These are phyloP conservation scores for Globisporangium acanthophoron DNA, from an alignment of 352 stramenopile genomes.

Conservation along the genomic window DNA sequence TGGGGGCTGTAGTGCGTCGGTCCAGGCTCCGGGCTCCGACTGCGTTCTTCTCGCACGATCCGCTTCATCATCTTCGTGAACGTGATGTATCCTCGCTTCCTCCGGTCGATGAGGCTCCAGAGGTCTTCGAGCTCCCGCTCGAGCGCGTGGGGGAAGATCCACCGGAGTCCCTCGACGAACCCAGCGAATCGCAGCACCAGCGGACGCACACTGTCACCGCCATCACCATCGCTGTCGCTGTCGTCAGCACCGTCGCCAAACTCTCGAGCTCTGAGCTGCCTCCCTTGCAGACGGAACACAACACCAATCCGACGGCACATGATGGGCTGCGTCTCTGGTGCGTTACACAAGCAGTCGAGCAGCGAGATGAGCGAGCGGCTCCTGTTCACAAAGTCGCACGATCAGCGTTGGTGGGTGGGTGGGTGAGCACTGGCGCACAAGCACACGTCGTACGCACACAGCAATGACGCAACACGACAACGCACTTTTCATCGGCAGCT, in stretches of 20 bases:
- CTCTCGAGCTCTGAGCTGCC: slow-evolving; percentile 9
- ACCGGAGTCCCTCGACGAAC: slow-evolving; percentile 36
- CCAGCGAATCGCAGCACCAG: slow-evolving; percentile 19
- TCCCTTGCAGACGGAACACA: slow-evolving; percentile 38
- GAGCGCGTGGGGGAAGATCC: slow-evolving; percentile 49
- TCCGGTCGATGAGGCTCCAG: slow-evolving; percentile 29
- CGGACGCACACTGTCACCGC: neutral
- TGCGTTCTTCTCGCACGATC: slow-evolving; percentile 22
- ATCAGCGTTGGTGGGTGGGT: neutral
- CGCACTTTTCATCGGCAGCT: slow-evolving; percentile 25
- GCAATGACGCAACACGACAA: neutral
- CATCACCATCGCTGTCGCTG: neutral
- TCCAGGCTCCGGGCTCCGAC: slow-evolving; percentile 50
- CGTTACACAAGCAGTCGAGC: slow-evolving; percentile 44
- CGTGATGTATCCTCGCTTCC: slow-evolving; percentile 11
- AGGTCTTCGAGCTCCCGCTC: slow-evolving; percentile 56
- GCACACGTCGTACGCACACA: neutral
- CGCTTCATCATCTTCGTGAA: slow-evolving; percentile 17
- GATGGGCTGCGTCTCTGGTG: slow-evolving; percentile 42
- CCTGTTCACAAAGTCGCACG: slow-evolving; percentile 11
- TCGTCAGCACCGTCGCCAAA: neutral
- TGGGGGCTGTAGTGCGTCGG: slow-evolving; percentile 63
- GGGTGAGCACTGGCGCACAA: too few relatives aligned
- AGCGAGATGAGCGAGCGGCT: slow-evolving; percentile 35
- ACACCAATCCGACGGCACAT: slow-evolving; percentile 45